Base-by-base conservation (phyloP, 306 rosid genomes). In the Lathyrus sativus region DNA sequence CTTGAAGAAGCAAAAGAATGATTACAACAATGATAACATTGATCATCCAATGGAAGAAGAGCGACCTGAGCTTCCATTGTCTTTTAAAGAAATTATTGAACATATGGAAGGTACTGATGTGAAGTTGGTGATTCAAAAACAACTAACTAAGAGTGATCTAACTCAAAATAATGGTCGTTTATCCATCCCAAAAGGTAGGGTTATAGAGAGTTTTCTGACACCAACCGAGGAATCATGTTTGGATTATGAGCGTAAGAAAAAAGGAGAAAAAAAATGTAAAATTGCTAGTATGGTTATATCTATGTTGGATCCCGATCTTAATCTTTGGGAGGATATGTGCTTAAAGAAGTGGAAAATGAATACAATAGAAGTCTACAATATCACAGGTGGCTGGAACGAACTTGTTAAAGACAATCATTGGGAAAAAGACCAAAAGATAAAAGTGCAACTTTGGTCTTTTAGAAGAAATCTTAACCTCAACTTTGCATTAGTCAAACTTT, bases 361-460 rank as follows among this genome's bases (percentile, higher is more conserved):
- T 9, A 42, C 3, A 1, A 8, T 0, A 0, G 17, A 6, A 4
- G 18, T 9, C 4, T 24, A 43, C 41, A 24, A 26, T 11, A 13
- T 64, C 39, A 26, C 35, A 2, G 0, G 0, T 3, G 11, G 48
- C n/a, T 64, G 69, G 69, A 64, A 24, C 9, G 0, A 64, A 0
- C 2, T 64, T n/a, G 69, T 43, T 6, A 2, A 6, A 1, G 4
- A 44, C 4, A 64, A 44, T 17, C 2, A 2, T 8, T 26, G 44
- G 3, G 0, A 26, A 26, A 8, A 2, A 0, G 7, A 31, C 1
- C 37, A 31, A 2, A n/a, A 44, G 0, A 8, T 12, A 4, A 45
- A 3, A 24, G 41, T 64, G 26, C 69, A 64, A 28, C 29, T 43
- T 3, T 64, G 69, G 69, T 64, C 55, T 26, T 64, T 64, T n/a